Percentiles rank a stretch among this genome's conserved stretches.
Evolutionary conservation across 2,329 filamentous ascomycete genomes (phyloP).

Genomic region (Chrysoporthe austroafricana): DNA sequence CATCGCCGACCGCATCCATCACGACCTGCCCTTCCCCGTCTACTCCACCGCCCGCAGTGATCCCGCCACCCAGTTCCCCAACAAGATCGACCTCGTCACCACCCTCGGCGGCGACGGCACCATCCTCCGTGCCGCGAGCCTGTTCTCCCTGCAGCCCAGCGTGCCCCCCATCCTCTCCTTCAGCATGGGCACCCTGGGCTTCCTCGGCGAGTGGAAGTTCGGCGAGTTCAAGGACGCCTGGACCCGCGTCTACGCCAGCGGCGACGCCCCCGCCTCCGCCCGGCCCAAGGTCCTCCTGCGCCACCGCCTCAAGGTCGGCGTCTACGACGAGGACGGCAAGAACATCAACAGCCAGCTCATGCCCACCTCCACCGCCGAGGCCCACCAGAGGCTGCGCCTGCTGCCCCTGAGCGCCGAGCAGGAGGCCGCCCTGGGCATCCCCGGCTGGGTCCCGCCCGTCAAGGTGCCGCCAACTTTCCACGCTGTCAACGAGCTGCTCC

Average conservation of each 20-base stretch:
- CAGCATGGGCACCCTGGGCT: constrained; percentile 95
- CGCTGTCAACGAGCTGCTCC: constrained; percentile 93
- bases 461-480: constrained; percentile 51
- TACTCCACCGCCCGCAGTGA: constrained; percentile 59
- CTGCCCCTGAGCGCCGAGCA: constrained; percentile 28
- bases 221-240: constrained; percentile 90
- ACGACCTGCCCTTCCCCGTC: constrained; percentile 72
- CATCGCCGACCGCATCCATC: constrained; percentile 73
- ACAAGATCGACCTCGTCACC: constrained; percentile 85
- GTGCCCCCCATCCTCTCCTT: constrained; percentile 94
- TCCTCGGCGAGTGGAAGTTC: constrained; percentile 96
- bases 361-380: constrained; percentile 50
- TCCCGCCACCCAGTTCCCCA: constrained; percentile 59
- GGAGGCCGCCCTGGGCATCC: constrained; percentile 26
- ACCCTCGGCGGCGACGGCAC: constrained; percentile 95
- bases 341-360: constrained; percentile 60
- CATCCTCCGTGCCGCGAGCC: constrained; percentile 80
- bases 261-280: constrained; percentile 43
- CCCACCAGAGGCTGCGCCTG: constrained; percentile 43
- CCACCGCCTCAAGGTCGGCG: constrained; percentile 82
- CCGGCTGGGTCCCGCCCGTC: constrained; percentile 21
- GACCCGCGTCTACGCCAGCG: constrained; percentile 86
- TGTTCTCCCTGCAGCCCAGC: constrained; percentile 79
- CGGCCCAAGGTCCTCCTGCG: constrained; percentile 86
- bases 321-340: constrained; percentile 72